Base-by-base conservation (phyloP, 129 eudicot genomes). In the Erigeron canadensis region DNA sequence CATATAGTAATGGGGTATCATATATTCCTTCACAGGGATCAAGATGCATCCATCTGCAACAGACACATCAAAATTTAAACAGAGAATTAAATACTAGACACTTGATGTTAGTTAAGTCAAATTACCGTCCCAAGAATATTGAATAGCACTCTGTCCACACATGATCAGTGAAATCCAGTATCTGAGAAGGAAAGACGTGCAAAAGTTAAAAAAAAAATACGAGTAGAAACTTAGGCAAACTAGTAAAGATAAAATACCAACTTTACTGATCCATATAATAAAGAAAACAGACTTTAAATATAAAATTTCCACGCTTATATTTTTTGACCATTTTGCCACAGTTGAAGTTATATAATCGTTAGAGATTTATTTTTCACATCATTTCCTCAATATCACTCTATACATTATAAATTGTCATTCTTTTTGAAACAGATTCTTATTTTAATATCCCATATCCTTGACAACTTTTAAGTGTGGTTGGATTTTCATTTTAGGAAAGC, bases 141-240 rank as follows among this genome's bases (percentile, higher is more conserved):
- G 92, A 87, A 75, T 87, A 94, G 86, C 98, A 94, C 82, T 94
- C 98, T 16, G 98, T 89, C 98, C 98, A 94, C 75, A 94, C 86
- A 61, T 94, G 98, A 77, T 94, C 98, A 2, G 87, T 94, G 75
- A 89, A 82, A 83, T 89, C 96, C 76, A 87, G 41, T 42, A 87
- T 79, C 98, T 93, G 82, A 22, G 64, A 70, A 54, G 73, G 42
- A 74, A 59, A 39, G 47, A 72, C 75, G 40, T 69, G 39, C 46
- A 59, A 2, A 37, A 34, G 65, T 10, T 21, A 59, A 18, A 59
- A 12, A 54, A 54, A 28, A 7, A 19, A 18, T 55, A 57, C 55
- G n/a, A 75, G 57, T 42, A 34, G 41, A 66, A 75, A 43, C 28
- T 23, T 42, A 64, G 43, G 42, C 6, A 42, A 51, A 38, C 22